Conservation (phyloP, 805 yeast species). For the Metschnikowia borealis region DNA sequence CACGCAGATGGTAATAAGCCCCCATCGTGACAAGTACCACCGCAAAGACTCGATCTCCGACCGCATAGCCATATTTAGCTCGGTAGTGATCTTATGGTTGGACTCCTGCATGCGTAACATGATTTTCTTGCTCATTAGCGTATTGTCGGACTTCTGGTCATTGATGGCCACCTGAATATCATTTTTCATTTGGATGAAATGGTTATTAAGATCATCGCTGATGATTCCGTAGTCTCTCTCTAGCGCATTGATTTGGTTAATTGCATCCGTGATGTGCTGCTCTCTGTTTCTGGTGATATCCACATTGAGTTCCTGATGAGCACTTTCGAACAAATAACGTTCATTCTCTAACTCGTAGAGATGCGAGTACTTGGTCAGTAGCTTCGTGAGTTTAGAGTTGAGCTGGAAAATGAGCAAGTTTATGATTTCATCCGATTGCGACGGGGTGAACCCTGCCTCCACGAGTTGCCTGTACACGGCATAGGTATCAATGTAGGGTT, state of each 20-base stretch:
- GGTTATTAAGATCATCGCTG: conserved; percentile 69
- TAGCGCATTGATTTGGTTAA: conserved; percentile 61
- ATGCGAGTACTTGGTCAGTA: conserved; percentile 47
- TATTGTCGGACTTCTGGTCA: conserved; percentile 82
- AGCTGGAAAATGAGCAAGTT: conserved; percentile 42
- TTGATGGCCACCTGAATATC: conserved; percentile 80
- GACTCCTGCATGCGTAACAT: conserved; percentile 75
- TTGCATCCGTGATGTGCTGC: conserved; percentile 60
- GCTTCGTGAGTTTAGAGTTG: conserved; percentile 38
- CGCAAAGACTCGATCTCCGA: conserved; percentile 84
- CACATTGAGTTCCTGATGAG: conserved; percentile 78
- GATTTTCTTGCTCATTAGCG: conserved; percentile 64
- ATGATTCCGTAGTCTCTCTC: conserved; percentile 70
- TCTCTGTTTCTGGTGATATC: conserved; percentile 75
- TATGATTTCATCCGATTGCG: conserved; percentile 60
- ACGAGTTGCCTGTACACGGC: conserved; percentile 51
- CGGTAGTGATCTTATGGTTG: conserved; percentile 78
- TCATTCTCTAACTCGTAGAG: conserved; percentile 80
- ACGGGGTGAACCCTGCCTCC: conserved; percentile 54
- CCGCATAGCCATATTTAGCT: conserved; percentile 73
- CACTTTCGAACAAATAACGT: conserved; percentile 83
- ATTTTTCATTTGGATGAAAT: conserved; percentile 55
- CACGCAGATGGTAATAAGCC: conserved; percentile 68
- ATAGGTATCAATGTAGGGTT: conserved; percentile 46
- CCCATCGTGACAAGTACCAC: conserved; percentile 92